Percentiles rank a stretch among this genome's conserved stretches.
Conservation (phyloP, 179 eudicot genomes). For the Beta corolliflora region DNA sequence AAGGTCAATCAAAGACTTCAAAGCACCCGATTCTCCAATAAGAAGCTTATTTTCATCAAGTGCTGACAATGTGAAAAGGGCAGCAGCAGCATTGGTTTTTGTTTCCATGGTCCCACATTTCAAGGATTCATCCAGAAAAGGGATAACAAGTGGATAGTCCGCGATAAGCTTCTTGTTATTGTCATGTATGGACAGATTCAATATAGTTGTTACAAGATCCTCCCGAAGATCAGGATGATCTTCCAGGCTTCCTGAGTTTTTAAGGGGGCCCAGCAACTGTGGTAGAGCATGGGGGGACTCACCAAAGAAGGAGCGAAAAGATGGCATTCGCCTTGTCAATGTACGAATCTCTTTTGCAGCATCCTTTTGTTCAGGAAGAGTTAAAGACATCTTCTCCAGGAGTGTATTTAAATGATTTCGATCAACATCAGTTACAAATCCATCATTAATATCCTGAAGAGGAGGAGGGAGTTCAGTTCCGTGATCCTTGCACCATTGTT, state of each 20-base stretch:
- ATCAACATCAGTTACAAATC: constrained; percentile 50
- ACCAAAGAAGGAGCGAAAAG: constrained; percentile 65
- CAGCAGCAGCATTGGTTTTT: constrained; percentile 79
- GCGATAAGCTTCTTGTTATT: constrained; percentile 71
- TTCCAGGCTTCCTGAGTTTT: constrained; percentile 15
- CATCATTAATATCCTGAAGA: constrained; percentile 35
- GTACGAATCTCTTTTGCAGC: constrained; percentile 72
- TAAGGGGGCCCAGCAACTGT: constrained; percentile 55
- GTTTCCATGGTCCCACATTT: constrained; percentile 58
- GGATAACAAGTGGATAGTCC: constrained; percentile 59
- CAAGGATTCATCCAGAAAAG: constrained; percentile 59
- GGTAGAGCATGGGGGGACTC: constrained; percentile 54
- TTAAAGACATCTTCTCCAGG: constrained; percentile 56
- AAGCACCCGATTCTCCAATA: constrained; percentile 61
- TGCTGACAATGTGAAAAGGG: constrained; percentile 72
- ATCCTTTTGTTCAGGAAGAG: constrained; percentile 53
- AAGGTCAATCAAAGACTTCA: constrained; percentile 59
- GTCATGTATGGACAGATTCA: constrained; percentile 73
- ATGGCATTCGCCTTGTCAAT: constrained; percentile 63
- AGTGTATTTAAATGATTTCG: constrained; percentile 43
- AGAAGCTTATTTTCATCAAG: constrained; percentile 63
- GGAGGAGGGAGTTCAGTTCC: constrained; percentile 52
- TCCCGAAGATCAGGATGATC: constrained; percentile 68
- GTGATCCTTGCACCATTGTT: constrained; percentile 69
- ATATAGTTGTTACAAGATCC: constrained; percentile 65